These are phyloP conservation scores for Scalesia atractyloides DNA, from an alignment of 129 eudicot species.

Conservation along the genomic window DNA sequence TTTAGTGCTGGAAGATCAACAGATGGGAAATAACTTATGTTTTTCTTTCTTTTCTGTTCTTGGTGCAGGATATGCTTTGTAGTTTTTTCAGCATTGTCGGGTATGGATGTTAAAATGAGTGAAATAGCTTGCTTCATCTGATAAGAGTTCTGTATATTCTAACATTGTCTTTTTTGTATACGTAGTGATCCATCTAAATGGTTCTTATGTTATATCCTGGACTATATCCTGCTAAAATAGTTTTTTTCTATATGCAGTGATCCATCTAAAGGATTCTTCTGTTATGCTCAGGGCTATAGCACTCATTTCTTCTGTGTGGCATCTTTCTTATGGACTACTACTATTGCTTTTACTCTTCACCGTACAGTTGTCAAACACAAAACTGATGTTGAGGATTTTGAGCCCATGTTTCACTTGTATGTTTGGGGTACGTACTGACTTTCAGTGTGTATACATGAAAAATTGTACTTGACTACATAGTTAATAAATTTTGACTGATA, in stretches of 20 bases:
- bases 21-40: slow-evolving; percentile 23
- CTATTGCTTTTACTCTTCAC: slow-evolving; percentile 95
- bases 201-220: slow-evolving; percentile 61
- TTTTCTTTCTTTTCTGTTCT: slow-evolving; percentile 11
- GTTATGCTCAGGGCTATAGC: slow-evolving; percentile 95
- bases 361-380: slow-evolving; percentile 97
- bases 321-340: slow-evolving; percentile 94
- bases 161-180: slow-evolving; percentile 15
- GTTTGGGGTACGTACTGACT: slow-evolving; percentile 84
- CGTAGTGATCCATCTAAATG: slow-evolving; percentile 75
- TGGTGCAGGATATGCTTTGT: slow-evolving; percentile 95
- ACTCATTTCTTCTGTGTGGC: slow-evolving; percentile 97
- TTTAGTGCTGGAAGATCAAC: slow-evolving; percentile 9
- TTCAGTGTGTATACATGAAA: neutral
- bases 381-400: slow-evolving; percentile 95
- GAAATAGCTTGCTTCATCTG: slow-evolving; percentile 29
- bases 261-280: slow-evolving; percentile 96
- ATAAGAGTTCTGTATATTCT: slow-evolving; percentile 19
- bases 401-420: slow-evolving; percentile 95
- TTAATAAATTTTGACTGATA: neutral
- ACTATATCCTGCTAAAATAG: slow-evolving; percentile 28
- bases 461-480: slow-evolving; percentile 4
- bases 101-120: slow-evolving; percentile 48
- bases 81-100: slow-evolving; percentile 95
- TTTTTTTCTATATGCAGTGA: slow-evolving; percentile 65